Evolutionary conservation across 2,329 filamentous ascomycete genomes (phyloP).

Genomic region (Neofusicoccum umdonicola): DNA sequence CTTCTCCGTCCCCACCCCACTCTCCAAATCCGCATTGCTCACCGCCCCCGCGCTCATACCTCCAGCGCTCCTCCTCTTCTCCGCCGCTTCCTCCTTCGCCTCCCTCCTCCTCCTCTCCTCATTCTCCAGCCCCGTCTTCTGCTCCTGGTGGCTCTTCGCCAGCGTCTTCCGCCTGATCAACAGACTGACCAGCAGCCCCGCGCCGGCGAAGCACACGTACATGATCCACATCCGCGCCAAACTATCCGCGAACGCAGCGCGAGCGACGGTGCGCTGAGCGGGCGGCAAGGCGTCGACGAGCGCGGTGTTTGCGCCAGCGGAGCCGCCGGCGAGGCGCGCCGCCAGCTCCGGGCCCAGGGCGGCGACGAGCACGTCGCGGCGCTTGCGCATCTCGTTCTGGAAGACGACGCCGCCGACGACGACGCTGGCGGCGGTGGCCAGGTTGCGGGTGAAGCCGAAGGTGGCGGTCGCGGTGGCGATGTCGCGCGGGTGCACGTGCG

Average conservation of each 20-base stretch:
- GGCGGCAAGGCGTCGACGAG: slow-evolving; percentile 54
- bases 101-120: slow-evolving; percentile 31
- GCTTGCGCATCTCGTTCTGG: slow-evolving; percentile 68
- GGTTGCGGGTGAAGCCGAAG: slow-evolving; percentile 65
- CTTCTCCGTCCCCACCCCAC: background rate
- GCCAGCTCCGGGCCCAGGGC: slow-evolving; percentile 55
- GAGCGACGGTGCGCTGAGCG: slow-evolving; percentile 42
- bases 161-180: slow-evolving; percentile 44
- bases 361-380: slow-evolving; percentile 48
- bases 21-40: background rate
- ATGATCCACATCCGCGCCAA: slow-evolving; percentile 51
- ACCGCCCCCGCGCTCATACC: background rate
- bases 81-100: background rate
- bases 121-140: slow-evolving; percentile 48
- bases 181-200: slow-evolving; percentile 40
- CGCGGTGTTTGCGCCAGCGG: slow-evolving; percentile 60
- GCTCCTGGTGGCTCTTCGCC: slow-evolving; percentile 45
- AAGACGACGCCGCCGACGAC: slow-evolving; percentile 77
- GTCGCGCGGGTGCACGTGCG: slow-evolving; percentile 59
- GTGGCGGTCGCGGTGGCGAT: slow-evolving; percentile 68
- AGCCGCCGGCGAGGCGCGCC: slow-evolving; percentile 54
- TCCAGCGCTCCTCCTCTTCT: background rate
- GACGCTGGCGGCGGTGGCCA: slow-evolving; percentile 66
- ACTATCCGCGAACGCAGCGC: slow-evolving; percentile 43
- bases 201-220: slow-evolving; percentile 42